A percentile compares a stretch with the other conserved stretches of the same genome.
Evolutionary conservation across 768 basidiomycete genomes (phyloP).

Genomic region (Kwoniella dendrophila): DNA sequence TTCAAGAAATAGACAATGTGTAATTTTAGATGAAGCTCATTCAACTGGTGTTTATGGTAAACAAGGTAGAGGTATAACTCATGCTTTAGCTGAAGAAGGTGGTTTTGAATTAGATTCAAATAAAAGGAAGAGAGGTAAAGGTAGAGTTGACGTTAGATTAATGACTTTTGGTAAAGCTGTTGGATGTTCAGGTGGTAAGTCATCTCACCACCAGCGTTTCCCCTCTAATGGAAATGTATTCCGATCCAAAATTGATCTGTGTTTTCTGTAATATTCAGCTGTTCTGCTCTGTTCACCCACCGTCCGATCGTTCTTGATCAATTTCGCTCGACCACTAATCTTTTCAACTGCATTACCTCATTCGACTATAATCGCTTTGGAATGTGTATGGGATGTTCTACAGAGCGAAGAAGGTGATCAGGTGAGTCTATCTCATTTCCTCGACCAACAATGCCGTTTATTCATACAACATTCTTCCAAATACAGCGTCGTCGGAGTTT

Average conservation of each 20-base stretch:
- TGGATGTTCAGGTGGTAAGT: constrained; percentile 79
- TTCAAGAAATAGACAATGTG: constrained; percentile 66
- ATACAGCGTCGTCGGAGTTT: constrained; percentile 38
- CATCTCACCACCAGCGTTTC: background rate
- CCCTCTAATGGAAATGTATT: background rate
- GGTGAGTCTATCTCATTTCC: constrained; percentile 56
- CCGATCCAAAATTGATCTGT: no score
- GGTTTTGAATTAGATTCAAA: constrained; percentile 1
- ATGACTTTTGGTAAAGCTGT: constrained; percentile 94
- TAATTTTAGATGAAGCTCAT: constrained; percentile 92
- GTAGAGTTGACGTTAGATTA: constrained; percentile 72
- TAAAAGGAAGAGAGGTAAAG: constrained; percentile 59
- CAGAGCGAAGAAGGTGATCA: constrained; percentile 67
- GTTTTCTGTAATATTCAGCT: constrained; percentile 59
- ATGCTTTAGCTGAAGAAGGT: constrained; percentile 61
- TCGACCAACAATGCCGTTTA: no score
- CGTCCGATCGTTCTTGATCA: constrained; percentile 80
- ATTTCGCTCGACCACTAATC: constrained; percentile 87
- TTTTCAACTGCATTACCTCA: constrained; percentile 85
- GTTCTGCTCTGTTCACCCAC: constrained; percentile 72
- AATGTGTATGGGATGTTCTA: constrained; percentile 78
- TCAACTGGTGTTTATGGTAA: constrained; percentile 86
- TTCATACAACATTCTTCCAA: no score
- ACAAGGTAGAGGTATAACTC: constrained; percentile 73
- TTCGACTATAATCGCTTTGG: constrained; percentile 72